Conservation (phyloP, 768 basidiomycete species). For the Daedalea quercina region DNA sequence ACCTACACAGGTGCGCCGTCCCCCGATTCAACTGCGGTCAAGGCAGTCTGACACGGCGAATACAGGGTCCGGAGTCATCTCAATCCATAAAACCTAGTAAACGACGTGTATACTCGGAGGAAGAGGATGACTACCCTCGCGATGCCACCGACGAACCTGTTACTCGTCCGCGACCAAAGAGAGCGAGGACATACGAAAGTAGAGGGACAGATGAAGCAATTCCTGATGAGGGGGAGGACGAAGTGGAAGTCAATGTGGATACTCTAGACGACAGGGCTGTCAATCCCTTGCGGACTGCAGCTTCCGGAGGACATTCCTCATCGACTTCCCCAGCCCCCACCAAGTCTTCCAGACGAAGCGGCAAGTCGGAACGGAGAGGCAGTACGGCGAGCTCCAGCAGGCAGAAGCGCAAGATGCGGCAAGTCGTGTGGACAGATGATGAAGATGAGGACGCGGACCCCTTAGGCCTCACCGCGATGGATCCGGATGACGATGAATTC, state of each 20-base stretch:
- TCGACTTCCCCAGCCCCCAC: background rate
- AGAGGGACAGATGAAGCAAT: constrained; percentile 13
- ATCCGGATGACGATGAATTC: constrained; percentile 21
- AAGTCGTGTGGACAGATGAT: constrained; percentile 15
- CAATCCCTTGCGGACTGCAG: constrained; percentile 6
- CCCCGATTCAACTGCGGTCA: background rate
- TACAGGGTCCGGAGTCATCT: background rate
- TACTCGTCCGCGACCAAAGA: constrained; percentile 11
- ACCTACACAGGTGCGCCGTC: background rate
- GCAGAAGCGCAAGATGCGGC: constrained; percentile 3
- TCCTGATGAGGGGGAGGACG: constrained; percentile 25
- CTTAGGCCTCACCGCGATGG: constrained; percentile 5
- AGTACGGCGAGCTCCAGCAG: constrained; percentile 7
- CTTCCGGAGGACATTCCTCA: background rate
- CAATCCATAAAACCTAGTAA: constrained; percentile 10
- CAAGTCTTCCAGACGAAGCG: constrained; percentile 5
- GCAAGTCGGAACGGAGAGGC: constrained; percentile 6
- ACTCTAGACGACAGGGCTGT: constrained; percentile 19
- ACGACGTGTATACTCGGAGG: constrained; percentile 21
- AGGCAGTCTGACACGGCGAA: background rate
- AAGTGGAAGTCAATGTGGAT: constrained; percentile 18
- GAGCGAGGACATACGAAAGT: constrained; percentile 15
- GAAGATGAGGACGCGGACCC: constrained; percentile 23
- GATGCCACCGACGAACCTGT: constrained; percentile 11
- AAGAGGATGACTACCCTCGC: constrained; percentile 12